These are phyloP conservation scores for Tranzscheliella williamsii DNA, from an alignment of 1,284 basidiomycete species.

Conservation along the genomic window DNA sequence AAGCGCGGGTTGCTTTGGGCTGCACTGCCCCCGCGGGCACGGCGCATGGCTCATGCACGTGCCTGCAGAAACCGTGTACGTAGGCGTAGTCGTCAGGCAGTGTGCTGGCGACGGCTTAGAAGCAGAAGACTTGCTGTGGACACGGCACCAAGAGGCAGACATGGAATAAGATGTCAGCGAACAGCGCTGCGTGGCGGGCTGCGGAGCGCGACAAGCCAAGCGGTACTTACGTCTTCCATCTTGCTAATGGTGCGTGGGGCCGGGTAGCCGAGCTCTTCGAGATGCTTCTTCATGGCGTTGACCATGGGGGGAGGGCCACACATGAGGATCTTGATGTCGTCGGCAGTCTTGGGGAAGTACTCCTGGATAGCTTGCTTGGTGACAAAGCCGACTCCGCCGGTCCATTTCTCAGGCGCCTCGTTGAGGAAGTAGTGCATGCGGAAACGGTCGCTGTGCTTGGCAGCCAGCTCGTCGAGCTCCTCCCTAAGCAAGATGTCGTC, in stretches of 20 bases:
- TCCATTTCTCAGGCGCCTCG: conserved; percentile 84
- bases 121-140: conserved; percentile 57
- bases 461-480: conserved; percentile 79
- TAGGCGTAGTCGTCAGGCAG: too few species aligned
- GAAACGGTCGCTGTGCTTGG: conserved; percentile 70
- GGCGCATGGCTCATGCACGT: not conserved
- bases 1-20: too few species aligned
- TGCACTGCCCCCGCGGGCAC: too few species aligned
- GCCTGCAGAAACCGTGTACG: too few species aligned
- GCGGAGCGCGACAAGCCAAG: too few species aligned
- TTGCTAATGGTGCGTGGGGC: conserved; percentile 75
- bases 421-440: conserved; percentile 86
- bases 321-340: conserved; percentile 62
- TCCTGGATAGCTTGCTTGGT: conserved; percentile 88
- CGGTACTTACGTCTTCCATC: conserved; percentile 43
- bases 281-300: conserved; percentile 92
- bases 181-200: too few species aligned
- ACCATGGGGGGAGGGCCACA: conserved; percentile 91
- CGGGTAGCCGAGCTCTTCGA: conserved; percentile 83
- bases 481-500: conserved; percentile 71
- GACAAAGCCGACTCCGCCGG: conserved; percentile 86
- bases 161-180: too few species aligned
- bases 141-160: not conserved
- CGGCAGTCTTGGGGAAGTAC: conserved; percentile 52
- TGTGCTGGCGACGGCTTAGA: conserved; percentile 41